phyloP scores from a whole-genome alignment of 331 rosid genomes.

The Telfairia occidentalis region DNA sequence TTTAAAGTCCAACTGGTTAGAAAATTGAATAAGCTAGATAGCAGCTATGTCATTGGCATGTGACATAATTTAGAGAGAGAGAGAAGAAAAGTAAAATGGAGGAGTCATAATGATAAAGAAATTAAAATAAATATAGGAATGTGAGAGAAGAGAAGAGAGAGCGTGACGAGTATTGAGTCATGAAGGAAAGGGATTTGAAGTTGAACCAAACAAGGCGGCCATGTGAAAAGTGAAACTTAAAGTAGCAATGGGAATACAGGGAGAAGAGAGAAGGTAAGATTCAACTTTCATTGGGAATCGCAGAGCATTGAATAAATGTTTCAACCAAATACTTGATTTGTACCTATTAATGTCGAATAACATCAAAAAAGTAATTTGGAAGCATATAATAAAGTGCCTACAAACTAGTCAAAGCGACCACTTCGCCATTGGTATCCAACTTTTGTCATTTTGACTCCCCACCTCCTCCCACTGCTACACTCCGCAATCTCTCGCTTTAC shows the following conservation, averaged over 20 bases:
- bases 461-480: not conserved
- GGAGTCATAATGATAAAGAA: not conserved
- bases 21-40: not conserved
- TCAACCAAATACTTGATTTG: not conserved
- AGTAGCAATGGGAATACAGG: not conserved
- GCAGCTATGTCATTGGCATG: not conserved
- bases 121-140: not conserved
- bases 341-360: not conserved
- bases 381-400: not conserved
- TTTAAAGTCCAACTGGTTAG: not conserved
- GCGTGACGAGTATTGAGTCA: too few relatives aligned
- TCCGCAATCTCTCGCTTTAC: not conserved
- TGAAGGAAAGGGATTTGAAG: too few relatives aligned
- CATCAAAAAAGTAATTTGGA: constrained; percentile 2
- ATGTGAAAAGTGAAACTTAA: not conserved
- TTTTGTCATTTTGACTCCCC: constrained; percentile 3
- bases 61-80: not conserved
- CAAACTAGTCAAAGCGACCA: constrained; percentile 5
- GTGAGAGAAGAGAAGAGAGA: not conserved
- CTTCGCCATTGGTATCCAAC: not conserved
- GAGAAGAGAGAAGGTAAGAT: not conserved
- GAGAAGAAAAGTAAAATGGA: not conserved
- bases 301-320: not conserved
- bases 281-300: constrained; percentile 9
- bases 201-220: not conserved